Evolutionary conservation across 768 basidiomycete species (phyloP).

Genomic region (Mrakia hoshinonis): DNA sequence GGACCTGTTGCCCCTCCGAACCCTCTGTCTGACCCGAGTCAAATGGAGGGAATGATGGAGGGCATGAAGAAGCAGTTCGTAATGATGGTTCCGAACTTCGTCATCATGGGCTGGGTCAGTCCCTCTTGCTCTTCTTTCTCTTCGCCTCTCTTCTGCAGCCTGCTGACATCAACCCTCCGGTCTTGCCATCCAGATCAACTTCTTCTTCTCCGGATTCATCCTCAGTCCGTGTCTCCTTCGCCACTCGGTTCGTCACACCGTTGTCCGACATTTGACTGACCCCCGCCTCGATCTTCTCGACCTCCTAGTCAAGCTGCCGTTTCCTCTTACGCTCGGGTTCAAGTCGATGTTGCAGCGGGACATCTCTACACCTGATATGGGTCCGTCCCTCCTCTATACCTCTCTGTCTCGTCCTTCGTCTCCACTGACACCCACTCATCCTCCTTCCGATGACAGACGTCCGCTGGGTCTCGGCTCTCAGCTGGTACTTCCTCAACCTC

Average conservation of each 20-base stretch:
- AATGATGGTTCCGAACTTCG: conserved; percentile 56
- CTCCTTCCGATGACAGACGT: conserved; percentile 82
- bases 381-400: conserved; percentile 17
- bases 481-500: conserved; percentile 99
- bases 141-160: neutral
- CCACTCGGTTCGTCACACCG: neutral
- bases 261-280: conserved; percentile 9
- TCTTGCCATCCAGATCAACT: conserved; percentile 58
- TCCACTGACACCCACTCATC: neutral
- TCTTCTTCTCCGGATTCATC: conserved; percentile 98
- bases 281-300: neutral
- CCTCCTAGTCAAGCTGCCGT: conserved; percentile 77
- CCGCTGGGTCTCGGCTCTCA: conserved; percentile 95
- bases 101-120: conserved; percentile 80
- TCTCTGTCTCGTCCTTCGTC: neutral
- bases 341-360: conserved; percentile 93
- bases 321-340: conserved; percentile 92
- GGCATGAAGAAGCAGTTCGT: conserved; percentile 99
- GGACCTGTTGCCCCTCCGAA: conserved; percentile 52
- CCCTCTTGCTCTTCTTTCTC: neutral
- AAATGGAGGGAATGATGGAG: conserved; percentile 98
- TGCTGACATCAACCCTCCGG: too few species aligned
- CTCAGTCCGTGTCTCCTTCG: conserved; percentile 62
- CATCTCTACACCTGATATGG: conserved; percentile 29
- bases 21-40: conserved; percentile 76